Evolutionary conservation across 495 filamentous ascomycete species (phyloP).

Genomic region (Friedmanniomyces endolithicus): DNA sequence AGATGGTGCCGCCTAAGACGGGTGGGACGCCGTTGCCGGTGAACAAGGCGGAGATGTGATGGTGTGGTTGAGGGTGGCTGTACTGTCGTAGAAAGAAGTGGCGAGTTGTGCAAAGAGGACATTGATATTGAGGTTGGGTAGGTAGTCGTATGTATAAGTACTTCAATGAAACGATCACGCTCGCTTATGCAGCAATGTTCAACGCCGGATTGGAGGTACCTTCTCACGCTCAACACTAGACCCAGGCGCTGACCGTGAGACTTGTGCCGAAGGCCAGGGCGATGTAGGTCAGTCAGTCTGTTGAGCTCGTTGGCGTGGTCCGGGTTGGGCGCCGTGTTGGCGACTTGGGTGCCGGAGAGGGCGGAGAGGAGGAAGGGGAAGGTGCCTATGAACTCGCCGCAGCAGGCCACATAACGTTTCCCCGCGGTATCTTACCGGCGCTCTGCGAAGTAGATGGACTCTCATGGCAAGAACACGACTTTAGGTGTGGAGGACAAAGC

Average conservation of each 20-base stretch:
- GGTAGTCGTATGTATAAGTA: background rate
- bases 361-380: slow-evolving; percentile 30
- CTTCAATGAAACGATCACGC: background rate
- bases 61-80: no score
- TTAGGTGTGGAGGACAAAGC: no score
- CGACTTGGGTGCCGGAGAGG: slow-evolving; percentile 26
- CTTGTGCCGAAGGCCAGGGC: slow-evolving; percentile 26
- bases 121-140: background rate
- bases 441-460: background rate
- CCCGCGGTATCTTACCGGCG: slow-evolving; percentile 12
- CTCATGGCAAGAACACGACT: no score
- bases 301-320: slow-evolving; percentile 15
- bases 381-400: slow-evolving; percentile 29
- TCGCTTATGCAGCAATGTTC: slow-evolving; percentile 4
- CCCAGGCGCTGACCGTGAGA: slow-evolving; percentile 31
- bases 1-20: background rate
- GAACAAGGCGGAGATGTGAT: background rate
- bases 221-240: slow-evolving; percentile 24
- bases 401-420: slow-evolving; percentile 23
- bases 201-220: slow-evolving; percentile 32
- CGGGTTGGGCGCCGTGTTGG: slow-evolving; percentile 16
- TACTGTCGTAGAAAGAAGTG: no score
- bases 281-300: slow-evolving; percentile 25
- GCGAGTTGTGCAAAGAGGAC: background rate
- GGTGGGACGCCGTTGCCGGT: slow-evolving; percentile 13